Evolutionary conservation across 2,329 filamentous ascomycete species (phyloP).

Genomic region (Nemania abortiva): DNA sequence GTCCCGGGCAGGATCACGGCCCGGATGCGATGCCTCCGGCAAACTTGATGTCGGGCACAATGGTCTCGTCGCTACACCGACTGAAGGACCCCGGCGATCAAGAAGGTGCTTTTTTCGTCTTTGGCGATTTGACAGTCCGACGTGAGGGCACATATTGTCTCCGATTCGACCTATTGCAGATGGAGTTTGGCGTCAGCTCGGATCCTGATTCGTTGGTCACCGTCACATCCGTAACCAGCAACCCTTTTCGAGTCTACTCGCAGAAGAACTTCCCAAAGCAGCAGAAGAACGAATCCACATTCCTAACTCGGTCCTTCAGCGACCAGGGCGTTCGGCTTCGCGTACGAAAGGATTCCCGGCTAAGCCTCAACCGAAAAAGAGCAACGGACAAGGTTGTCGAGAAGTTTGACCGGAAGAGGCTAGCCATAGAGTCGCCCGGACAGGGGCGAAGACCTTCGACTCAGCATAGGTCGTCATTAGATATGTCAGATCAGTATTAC

Average conservation of each 20-base stretch:
- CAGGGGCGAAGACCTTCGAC: conserved; percentile 37
- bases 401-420: conserved; percentile 41
- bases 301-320: conserved; percentile 83
- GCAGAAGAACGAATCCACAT: conserved; percentile 75
- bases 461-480: conserved; percentile 45
- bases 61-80: conserved; percentile 84
- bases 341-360: conserved; percentile 83
- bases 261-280: conserved; percentile 83
- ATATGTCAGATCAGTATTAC: conserved; percentile 44
- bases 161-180: conserved; percentile 82
- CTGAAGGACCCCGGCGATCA: conserved; percentile 81
- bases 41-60: conserved; percentile 75
- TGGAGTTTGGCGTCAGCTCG: conserved; percentile 56
- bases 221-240: conserved; percentile 51
- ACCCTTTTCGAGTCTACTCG: conserved; percentile 74
- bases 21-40: conserved; percentile 54
- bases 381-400: conserved; percentile 49
- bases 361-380: conserved; percentile 62
- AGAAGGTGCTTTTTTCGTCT: conserved; percentile 91
- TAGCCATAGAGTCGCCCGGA: conserved; percentile 33
- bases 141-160: conserved; percentile 78
- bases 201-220: conserved; percentile 45
- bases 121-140: conserved; percentile 85
- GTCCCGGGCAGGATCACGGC: conserved; percentile 56
- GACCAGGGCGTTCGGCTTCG: conserved; percentile 88